Base-by-base conservation (phyloP, 345 rosid species). In the Melaleuca quinquenervia region DNA sequence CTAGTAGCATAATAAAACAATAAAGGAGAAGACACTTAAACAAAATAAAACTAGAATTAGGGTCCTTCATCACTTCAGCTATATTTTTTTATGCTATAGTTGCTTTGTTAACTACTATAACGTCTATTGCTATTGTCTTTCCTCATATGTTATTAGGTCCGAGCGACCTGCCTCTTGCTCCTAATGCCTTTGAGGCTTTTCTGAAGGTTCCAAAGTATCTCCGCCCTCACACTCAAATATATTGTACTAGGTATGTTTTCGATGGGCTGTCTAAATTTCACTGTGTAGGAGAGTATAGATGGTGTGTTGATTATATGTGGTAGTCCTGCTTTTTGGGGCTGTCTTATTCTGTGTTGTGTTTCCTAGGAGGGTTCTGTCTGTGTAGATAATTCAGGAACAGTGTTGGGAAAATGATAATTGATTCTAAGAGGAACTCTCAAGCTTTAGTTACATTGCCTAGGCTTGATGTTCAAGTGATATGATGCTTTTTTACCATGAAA, bases 191-290 rank as follows among this genome's bases (percentile, higher is more conserved):
- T 44, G 98, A 94, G 90, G 94, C 98, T 88, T 97, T 97, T 91
- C 92, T 96, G 86, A 96, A 96, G 94, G 99, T 97, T 91, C 98
- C 99, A 53, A 96, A 92, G 86, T 96, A 94, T 87, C 89, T 97
- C 50, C 95, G 98, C 26, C 99, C 98, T 32, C 98, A 94, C 89
- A 95, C 98, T 83, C 98, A 96, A 87, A 94, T 97, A 86, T 97
- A 93, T 87, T 97, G 99, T 90, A 96, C 96, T 82, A 97, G 98
- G 99, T 97, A 92, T 87, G 54, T 85, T 85, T 82, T 85, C 32
- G 15, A 36, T 70, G 48, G 78, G 44, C 44, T 32, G 45, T 70
- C 78, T 70, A 16, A 70, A 70, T 70, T 18, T 70, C 78, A 32
- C 78, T 32, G 24, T 5, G 12, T 82, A 41, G 41, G 55, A 82